Base-by-base conservation (phyloP, 1,284 basidiomycete species). In the Papiliotrema nemorosa region DNA sequence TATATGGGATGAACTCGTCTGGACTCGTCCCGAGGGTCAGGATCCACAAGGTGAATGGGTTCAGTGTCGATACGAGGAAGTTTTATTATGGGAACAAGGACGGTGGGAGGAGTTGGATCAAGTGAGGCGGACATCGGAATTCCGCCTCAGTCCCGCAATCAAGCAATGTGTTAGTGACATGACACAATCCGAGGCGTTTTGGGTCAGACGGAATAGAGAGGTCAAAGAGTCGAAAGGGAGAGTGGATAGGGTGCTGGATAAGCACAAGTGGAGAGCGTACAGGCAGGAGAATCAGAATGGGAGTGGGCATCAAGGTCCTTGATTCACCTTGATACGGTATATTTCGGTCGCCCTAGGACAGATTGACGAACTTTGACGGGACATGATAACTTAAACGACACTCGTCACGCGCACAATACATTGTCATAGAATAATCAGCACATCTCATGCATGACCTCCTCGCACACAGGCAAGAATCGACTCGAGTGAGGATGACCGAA, bases 1-100 rank as follows among this genome's bases (percentile, higher is more conserved):
- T 1, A 33, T 72, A 5, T 69, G 69, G 69, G 51, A 59, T 26
- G 20, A 36, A 2, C 37, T 66, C 29, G 48, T 41, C 2, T 70
- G 66, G 66, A 56, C 59, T 16, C 37, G 52, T 14, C 58, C 58
- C 3, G 34, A 44, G 21, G 22, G 33, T 6, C 0, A 41, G 33
- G 25, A 26, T 12, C 27, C 26, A 13, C 14, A 20, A 18, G 44
- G 52, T 6, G 24, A 16, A 13, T 62, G 60, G 60, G 52, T 52
- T 18, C 46, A 40, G 22, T 62, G 60, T 35, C 35, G 52, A 3
- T 59, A 49, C 20, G 49, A 53, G 18, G 53, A 59, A 29, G 40
- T 56, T 35, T 44, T 26, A 22, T 40, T 38, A 14, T 59, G 49
- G 39, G 33, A 44, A 42, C 42, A 34, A 22, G 31, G 31, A 7